phyloP scores from a whole-genome alignment of 2,329 filamentous ascomycete species.

The Bipolaris victoriae region DNA sequence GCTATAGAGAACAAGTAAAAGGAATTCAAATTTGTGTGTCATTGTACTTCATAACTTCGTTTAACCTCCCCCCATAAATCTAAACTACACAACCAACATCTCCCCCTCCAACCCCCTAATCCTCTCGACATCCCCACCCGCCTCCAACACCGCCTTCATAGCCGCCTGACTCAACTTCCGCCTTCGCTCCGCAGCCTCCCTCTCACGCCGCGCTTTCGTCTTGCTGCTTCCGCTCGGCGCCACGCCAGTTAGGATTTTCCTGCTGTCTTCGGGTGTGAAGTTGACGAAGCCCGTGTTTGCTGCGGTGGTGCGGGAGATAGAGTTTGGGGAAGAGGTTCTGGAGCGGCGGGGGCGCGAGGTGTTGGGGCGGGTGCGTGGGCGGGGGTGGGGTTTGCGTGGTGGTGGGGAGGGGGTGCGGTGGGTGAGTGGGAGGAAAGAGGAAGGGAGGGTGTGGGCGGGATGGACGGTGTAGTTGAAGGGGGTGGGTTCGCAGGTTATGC shows the following conservation, averaged over 20 bases:
- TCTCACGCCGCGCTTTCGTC: constrained; percentile 90
- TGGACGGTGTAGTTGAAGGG: constrained; percentile 24
- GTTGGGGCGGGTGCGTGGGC: constrained; percentile 10
- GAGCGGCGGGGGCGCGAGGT: constrained; percentile 28
- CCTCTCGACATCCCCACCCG: constrained; percentile 67
- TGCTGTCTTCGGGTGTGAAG: constrained; percentile 80
- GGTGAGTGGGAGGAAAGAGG: constrained; percentile 22
- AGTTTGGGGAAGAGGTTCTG: constrained; percentile 29
- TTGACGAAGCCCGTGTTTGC: constrained; percentile 78
- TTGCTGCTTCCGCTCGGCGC: constrained; percentile 90
- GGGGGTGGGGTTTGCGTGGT: constrained; percentile 31
- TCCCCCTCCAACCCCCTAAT: constrained; percentile 53
- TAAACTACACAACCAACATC: constrained; percentile 43
- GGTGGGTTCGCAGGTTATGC: constrained; percentile 39
- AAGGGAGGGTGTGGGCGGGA: constrained; percentile 22
- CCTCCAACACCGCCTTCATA: constrained; percentile 70
- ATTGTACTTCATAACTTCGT: neutral
- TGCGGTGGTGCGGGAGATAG: constrained; percentile 47
- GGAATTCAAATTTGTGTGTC: too few relatives aligned
- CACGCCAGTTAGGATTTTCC: constrained; percentile 83
- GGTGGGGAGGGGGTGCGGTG: constrained; percentile 33
- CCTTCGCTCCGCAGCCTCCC: constrained; percentile 81
- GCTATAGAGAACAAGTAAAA: too few relatives aligned
- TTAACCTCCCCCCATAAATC: neutral
- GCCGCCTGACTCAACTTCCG: constrained; percentile 71